A percentile compares a stretch with the other conserved stretches of the same genome.
phyloP scores from a whole-genome alignment of 768 basidiomycete species.

The Amanita muscaria region DNA sequence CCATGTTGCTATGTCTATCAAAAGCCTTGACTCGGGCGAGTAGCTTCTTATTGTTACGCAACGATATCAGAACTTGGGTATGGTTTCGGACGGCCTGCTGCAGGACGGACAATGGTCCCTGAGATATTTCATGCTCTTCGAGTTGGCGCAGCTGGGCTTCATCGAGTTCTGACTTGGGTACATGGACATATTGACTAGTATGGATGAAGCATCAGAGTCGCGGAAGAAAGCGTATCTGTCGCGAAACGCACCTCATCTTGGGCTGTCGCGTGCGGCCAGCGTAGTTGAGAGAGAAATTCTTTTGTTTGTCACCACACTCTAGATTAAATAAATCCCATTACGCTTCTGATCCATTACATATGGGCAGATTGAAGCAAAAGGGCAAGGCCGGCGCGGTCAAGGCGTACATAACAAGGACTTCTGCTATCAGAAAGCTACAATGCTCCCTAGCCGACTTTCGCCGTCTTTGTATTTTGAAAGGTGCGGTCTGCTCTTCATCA shows the following conservation, averaged over 20 bases:
- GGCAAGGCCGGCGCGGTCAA: slow-evolving; percentile 89
- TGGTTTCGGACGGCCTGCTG: slow-evolving; percentile 98
- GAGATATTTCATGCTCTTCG: slow-evolving; percentile 97
- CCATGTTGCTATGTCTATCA: slow-evolving; percentile 99
- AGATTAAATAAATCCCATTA: not conserved
- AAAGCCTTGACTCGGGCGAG: slow-evolving; percentile 96
- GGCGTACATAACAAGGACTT: slow-evolving; percentile 83
- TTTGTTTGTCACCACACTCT: slow-evolving; percentile 19
- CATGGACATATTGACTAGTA: slow-evolving; percentile 88
- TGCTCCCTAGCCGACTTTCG: slow-evolving; percentile 96
- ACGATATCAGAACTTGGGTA: slow-evolving; percentile 92
- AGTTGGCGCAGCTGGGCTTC: slow-evolving; percentile 93
- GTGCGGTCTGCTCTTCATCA: slow-evolving; percentile 28
- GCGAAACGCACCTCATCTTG: slow-evolving; percentile 29
- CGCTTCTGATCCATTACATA: slow-evolving; percentile 18
- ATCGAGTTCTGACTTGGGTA: slow-evolving; percentile 94
- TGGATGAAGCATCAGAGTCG: not conserved
- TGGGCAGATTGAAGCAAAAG: slow-evolving; percentile 77
- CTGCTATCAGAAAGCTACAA: slow-evolving; percentile 92
- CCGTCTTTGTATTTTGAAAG: slow-evolving; percentile 94
- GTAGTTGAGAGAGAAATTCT: slow-evolving; percentile 9
- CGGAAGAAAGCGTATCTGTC: not conserved
- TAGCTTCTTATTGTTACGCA: slow-evolving; percentile 98
- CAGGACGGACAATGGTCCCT: slow-evolving; percentile 92
- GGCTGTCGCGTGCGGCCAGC: not conserved